A percentile compares a stretch with the other conserved stretches of the same genome.
These are phyloP conservation scores for Pseudocercospora fijiensis DNA, from an alignment of 2,329 filamentous ascomycete species.

Conservation along the genomic window DNA sequence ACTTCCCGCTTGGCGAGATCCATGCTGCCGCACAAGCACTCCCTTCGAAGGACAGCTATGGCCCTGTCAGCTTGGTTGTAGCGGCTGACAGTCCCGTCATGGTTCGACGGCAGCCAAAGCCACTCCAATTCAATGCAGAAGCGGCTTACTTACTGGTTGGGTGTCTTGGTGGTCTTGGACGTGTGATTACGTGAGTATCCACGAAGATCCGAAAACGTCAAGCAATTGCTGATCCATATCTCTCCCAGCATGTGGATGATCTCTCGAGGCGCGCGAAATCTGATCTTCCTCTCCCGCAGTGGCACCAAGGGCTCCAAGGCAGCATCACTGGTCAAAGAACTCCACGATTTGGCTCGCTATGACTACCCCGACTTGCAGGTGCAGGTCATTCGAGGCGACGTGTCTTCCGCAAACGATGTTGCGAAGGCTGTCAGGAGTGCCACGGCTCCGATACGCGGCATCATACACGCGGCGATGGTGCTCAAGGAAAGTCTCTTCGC, in stretches of 20 bases:
- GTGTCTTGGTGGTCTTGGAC: not conserved
- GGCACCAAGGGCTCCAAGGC: not conserved
- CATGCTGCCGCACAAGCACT: not conserved
- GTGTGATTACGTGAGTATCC: not conserved
- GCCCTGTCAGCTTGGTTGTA: not conserved
- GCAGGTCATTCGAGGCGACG: not conserved
- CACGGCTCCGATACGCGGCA: conserved; percentile 41
- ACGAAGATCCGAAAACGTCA: not conserved
- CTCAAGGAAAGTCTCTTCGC: conserved; percentile 50
- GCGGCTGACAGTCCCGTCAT: not conserved
- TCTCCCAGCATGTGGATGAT: not conserved
- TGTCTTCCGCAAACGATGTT: not conserved
- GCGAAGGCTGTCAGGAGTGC: not conserved
- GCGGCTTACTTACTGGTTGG: not conserved
- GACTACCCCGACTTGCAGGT: not conserved
- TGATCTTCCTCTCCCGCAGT: not conserved
- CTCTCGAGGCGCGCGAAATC: not conserved
- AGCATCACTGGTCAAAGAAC: not conserved
- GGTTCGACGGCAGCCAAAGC: not conserved
- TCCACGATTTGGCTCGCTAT: not conserved
- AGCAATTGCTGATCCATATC: not conserved
- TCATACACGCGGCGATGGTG: conserved; percentile 49
- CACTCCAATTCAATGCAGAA: not conserved
- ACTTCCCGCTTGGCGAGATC: not conserved
- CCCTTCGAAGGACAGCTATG: not conserved